These are phyloP conservation scores for Angomonas deanei DNA, from an alignment of 208 protist genomes.

Conservation along the genomic window DNA sequence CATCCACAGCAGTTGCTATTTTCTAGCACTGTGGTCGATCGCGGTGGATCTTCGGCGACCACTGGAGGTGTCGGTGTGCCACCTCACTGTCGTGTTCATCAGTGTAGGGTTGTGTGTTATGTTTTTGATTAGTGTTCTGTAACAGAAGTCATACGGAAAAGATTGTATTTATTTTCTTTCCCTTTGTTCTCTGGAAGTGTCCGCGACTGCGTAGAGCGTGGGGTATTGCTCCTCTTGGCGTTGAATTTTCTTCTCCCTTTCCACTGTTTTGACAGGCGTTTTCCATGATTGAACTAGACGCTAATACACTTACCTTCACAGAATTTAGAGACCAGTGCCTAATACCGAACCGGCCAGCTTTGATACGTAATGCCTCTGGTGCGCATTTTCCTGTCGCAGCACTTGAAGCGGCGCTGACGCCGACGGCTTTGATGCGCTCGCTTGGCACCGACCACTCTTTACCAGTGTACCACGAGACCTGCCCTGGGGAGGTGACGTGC, in stretches of 20 bases:
- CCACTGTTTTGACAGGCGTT: constrained; percentile 4
- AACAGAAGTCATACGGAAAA: not conserved
- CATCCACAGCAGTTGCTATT: not conserved
- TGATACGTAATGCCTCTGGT: constrained; percentile 41
- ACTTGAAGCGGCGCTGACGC: constrained; percentile 19
- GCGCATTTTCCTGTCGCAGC: constrained; percentile 19
- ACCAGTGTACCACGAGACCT: too few relatives aligned
- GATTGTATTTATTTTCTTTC: constrained; percentile 1
- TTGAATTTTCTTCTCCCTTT: constrained; percentile 1
- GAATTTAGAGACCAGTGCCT: constrained; percentile 56
- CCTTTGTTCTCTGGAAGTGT: not conserved
- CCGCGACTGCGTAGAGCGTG: too few relatives aligned
- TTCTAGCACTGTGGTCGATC: not conserved
- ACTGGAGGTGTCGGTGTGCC: not conserved
- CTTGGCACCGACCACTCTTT: constrained; percentile 31
- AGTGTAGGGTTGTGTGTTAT: not conserved
- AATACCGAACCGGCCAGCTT: constrained; percentile 54
- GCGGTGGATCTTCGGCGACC: not conserved
- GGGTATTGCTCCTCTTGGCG: too few relatives aligned
- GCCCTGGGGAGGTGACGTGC: too few relatives aligned
- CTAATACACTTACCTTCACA: constrained; percentile 46
- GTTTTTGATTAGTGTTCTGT: not conserved
- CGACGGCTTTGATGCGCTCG: constrained; percentile 13
- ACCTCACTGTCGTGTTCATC: not conserved
- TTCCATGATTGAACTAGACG: constrained; percentile 59